These are phyloP conservation scores for Russula vinacea DNA, from an alignment of 768 basidiomycete genomes.

Conservation along the genomic window DNA sequence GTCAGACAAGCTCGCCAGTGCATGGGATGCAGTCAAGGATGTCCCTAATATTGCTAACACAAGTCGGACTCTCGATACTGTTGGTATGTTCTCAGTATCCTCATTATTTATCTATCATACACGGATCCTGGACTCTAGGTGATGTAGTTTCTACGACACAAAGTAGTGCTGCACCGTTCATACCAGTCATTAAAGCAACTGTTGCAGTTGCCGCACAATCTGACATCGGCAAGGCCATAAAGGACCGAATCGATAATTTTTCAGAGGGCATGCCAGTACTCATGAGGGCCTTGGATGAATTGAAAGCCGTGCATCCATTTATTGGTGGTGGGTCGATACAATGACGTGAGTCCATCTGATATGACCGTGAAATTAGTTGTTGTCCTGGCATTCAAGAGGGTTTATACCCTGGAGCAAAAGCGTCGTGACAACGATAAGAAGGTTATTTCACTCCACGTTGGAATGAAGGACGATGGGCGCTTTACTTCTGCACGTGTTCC, in stretches of 20 bases:
- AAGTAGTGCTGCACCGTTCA: neutral
- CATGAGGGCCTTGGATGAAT: slow-evolving; percentile 34
- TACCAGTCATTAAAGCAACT: slow-evolving; percentile 8
- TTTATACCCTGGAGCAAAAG: slow-evolving; percentile 46
- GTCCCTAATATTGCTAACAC: neutral
- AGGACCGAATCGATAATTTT: slow-evolving; percentile 31
- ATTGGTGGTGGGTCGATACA: slow-evolving; percentile 30
- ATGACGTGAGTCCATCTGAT: neutral
- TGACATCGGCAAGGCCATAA: slow-evolving; percentile 17
- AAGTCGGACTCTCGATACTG: neutral
- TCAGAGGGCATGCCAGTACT: slow-evolving; percentile 33
- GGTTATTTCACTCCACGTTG: slow-evolving; percentile 44
- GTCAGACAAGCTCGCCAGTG: neutral
- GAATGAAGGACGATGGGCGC: slow-evolving; percentile 50
- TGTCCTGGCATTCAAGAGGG: slow-evolving; percentile 49
- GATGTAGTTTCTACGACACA: neutral
- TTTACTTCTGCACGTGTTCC: slow-evolving; percentile 13
- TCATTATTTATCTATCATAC: neutral
- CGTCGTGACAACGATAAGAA: slow-evolving; percentile 52
- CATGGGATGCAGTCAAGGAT: slow-evolving; percentile 12
- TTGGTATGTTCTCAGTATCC: neutral
- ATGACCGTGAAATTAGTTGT: slow-evolving; percentile 37
- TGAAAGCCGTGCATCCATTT: slow-evolving; percentile 35
- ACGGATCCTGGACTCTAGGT: neutral
- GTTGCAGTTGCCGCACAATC: slow-evolving; percentile 3